A percentile compares a stretch with the other conserved stretches of the same genome.
Conservation (phyloP, 257 asterid genomes). For the Nicotiana paniculata region DNA sequence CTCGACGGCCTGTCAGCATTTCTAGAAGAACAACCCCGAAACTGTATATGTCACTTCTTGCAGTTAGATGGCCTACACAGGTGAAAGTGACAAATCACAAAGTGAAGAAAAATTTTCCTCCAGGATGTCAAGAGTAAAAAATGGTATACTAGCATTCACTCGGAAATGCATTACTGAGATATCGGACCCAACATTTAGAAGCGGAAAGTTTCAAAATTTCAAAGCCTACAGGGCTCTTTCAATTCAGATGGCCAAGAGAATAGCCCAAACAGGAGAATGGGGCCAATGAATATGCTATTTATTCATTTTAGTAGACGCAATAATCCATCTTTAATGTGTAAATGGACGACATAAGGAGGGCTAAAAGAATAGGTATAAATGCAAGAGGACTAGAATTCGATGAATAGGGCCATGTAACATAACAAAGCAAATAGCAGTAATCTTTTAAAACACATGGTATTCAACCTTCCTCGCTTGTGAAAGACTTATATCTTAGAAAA, state of each 20-base stretch:
- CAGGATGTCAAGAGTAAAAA: not conserved
- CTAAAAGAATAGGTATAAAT: no score
- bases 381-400: not conserved
- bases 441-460: not conserved
- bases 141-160: not conserved
- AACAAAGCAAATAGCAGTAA: not conserved
- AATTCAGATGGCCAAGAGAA: not conserved
- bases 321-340: no score
- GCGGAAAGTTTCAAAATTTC: not conserved
- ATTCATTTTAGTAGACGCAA: no score
- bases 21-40: slow-evolving; percentile 45
- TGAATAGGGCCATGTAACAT: not conserved
- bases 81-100: slow-evolving; percentile 5
- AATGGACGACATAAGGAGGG: no score
- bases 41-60: slow-evolving; percentile 40
- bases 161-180: not conserved
- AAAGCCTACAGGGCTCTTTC: not conserved
- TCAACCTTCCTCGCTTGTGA: not conserved
- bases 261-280: not conserved
- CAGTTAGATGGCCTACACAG: slow-evolving; percentile 34
- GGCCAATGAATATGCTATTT: no score
- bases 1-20: slow-evolving; percentile 41
- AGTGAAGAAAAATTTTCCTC: not conserved
- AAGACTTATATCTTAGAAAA: not conserved
- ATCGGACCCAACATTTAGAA: not conserved